Conservation (phyloP, 2,329 filamentous ascomycete species). For the Sporothrix phasma region DNA sequence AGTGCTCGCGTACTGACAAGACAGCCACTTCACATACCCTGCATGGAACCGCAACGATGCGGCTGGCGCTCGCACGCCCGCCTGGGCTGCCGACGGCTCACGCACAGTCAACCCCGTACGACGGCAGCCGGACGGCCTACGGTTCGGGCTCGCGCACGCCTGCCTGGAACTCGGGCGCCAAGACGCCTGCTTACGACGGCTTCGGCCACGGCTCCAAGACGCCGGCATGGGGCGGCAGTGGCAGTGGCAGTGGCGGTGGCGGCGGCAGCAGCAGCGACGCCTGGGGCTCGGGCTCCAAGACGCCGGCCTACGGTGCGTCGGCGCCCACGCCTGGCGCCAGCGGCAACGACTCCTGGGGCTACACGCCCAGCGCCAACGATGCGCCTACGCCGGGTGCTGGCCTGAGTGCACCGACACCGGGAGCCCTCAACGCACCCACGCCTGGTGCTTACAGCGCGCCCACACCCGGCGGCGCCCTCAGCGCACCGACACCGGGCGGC, state of each 20-base stretch:
- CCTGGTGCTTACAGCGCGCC: constrained; percentile 54
- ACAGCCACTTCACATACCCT: constrained; percentile 51
- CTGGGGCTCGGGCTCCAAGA: constrained; percentile 51
- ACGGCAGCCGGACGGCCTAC: constrained; percentile 67
- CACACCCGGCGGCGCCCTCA: constrained; percentile 45
- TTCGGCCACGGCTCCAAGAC: constrained; percentile 61
- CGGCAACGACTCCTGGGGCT: constrained; percentile 33
- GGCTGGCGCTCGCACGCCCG: constrained; percentile 55
- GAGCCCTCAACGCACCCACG: constrained; percentile 57
- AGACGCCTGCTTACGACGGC: constrained; percentile 56
- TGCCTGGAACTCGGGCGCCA: constrained; percentile 68
- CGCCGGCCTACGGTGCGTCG: constrained; percentile 59
- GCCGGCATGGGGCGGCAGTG: constrained; percentile 43
- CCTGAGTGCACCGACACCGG: constrained; percentile 51
- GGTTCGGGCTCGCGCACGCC: constrained; percentile 63
- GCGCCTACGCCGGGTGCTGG: constrained; percentile 56
- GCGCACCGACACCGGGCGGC: constrained; percentile 60
- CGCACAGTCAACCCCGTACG: constrained; percentile 61
- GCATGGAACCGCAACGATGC: constrained; percentile 49
- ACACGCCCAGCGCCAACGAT: constrained; percentile 52
- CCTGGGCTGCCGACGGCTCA: constrained; percentile 55
- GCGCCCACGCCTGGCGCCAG: constrained; percentile 46
- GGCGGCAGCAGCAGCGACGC: constrained; percentile 15
- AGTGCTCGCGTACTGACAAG: constrained; percentile 16
- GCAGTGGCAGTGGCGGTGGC: constrained; percentile 19